phyloP scores from a whole-genome alignment of 495 filamentous ascomycete genomes.

The Trypethelium eluteriae region DNA sequence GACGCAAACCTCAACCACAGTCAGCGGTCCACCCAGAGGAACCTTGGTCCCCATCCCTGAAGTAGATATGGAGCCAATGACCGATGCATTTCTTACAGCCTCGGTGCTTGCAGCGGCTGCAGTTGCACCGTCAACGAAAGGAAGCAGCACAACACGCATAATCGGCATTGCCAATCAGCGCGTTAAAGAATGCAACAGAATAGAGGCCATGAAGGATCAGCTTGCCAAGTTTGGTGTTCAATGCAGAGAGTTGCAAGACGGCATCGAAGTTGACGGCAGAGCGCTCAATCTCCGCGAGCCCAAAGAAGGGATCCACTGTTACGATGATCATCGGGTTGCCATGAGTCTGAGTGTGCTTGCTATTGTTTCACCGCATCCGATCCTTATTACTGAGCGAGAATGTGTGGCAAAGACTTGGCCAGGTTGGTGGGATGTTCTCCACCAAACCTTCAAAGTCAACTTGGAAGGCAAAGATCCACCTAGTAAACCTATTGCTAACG shows the following conservation, averaged over 20 bases:
- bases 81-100: constrained; percentile 93
- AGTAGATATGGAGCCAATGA: constrained; percentile 99
- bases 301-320: constrained; percentile 70
- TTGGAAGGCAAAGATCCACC: constrained; percentile 62
- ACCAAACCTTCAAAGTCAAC: constrained; percentile 63
- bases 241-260: constrained; percentile 83
- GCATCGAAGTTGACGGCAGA: constrained; percentile 51
- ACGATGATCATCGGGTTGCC: constrained; percentile 95
- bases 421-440: constrained; percentile 91
- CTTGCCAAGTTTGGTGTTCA: constrained; percentile 90
- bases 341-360: constrained; percentile 97
- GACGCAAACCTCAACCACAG: constrained; percentile 78
- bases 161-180: constrained; percentile 97
- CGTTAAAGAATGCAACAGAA: constrained; percentile 97
- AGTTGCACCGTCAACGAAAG: constrained; percentile 47
- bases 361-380: constrained; percentile 49
- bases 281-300: constrained; percentile 39
- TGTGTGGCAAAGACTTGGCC: constrained; percentile 99
- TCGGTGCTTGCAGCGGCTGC: constrained; percentile 80
- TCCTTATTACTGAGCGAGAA: constrained; percentile 77
- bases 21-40: constrained; percentile 75
- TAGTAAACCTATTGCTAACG: constrained; percentile 14
- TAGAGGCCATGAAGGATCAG: constrained; percentile 91
- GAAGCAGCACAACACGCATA: constrained; percentile 65
- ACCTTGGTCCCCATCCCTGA: constrained; percentile 61